phyloP scores from a whole-genome alignment of 805 yeast species.

The Wickerhamiella sorbophila region DNA sequence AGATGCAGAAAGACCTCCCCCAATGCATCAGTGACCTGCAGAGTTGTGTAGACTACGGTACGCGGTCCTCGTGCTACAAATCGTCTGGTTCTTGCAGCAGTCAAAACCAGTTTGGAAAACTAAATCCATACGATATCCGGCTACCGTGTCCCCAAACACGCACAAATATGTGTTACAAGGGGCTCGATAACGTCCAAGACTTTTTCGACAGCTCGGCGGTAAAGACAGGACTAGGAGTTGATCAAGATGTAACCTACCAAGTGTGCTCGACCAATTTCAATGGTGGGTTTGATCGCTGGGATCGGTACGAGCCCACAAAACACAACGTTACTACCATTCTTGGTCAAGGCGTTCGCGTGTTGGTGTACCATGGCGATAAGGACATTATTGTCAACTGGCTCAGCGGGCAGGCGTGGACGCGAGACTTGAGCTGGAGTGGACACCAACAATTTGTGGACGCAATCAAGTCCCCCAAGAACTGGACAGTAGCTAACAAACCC shows the following conservation, averaged over 20 bases:
- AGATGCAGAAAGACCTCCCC: slow-evolving; percentile 6
- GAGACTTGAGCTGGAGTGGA: slow-evolving; percentile 48
- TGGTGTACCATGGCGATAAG: slow-evolving; percentile 90
- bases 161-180: slow-evolving; percentile 42
- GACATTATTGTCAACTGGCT: slow-evolving; percentile 95
- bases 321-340: slow-evolving; percentile 51
- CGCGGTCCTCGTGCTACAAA: slow-evolving; percentile 5
- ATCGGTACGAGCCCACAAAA: slow-evolving; percentile 87
- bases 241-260: slow-evolving; percentile 36
- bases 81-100: slow-evolving; percentile 9
- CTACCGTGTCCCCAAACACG: slow-evolving; percentile 46
- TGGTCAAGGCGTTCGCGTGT: slow-evolving; percentile 59
- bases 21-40: slow-evolving; percentile 8
- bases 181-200: slow-evolving; percentile 35
- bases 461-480: slow-evolving; percentile 30
- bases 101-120: slow-evolving; percentile 25
- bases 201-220: slow-evolving; percentile 42
- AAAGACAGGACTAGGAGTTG: slow-evolving; percentile 44
- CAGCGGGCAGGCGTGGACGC: slow-evolving; percentile 79
- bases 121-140: slow-evolving; percentile 54
- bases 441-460: slow-evolving; percentile 27
- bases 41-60: slow-evolving; percentile 9
- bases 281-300: slow-evolving; percentile 40
- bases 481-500: slow-evolving; percentile 25
- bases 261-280: slow-evolving; percentile 64